Evolutionary conservation across 768 basidiomycete species (phyloP).

Genomic region (Cytidiella melzeri): DNA sequence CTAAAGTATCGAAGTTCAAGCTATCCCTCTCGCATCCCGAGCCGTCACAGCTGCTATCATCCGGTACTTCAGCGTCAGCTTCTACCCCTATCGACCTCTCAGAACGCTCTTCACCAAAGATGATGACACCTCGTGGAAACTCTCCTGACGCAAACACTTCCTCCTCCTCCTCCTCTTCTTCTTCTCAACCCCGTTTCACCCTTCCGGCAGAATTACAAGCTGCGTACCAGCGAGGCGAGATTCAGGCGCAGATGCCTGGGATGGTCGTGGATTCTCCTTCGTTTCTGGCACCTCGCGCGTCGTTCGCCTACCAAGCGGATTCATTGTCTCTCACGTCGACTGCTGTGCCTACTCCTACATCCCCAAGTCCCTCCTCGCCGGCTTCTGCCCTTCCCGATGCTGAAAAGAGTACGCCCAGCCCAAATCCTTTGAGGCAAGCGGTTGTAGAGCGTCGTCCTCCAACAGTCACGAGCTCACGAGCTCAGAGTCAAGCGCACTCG

Average conservation of each 20-base stretch:
- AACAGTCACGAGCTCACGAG: background rate
- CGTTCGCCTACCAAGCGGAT: no score
- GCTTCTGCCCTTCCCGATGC: background rate
- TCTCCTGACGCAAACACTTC: conserved; percentile 14
- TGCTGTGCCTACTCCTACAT: background rate
- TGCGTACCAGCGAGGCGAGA: background rate
- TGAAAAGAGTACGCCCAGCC: background rate
- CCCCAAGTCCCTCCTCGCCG: background rate
- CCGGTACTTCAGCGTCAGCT: conserved; percentile 3
- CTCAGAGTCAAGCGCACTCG: background rate
- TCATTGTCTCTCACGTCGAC: conserved; percentile 1
- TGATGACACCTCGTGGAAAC: conserved; percentile 6
- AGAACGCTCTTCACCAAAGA: conserved; percentile 22
- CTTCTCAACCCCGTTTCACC: background rate
- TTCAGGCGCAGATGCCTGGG: conserved; percentile 17
- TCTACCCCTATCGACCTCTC: conserved; percentile 14
- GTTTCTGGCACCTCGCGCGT: background rate
- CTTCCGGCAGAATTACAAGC: background rate
- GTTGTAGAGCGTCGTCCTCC: background rate
- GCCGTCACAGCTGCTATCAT: conserved; percentile 1
- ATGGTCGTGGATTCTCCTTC: conserved; percentile 18
- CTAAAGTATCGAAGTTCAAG: conserved; percentile 23
- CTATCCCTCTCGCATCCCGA: conserved; percentile 5
- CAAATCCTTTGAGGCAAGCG: background rate
- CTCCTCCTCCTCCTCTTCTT: conserved; percentile 7